These are phyloP conservation scores for Chaetoscypha palmicola DNA, from an alignment of 2,329 filamentous ascomycete genomes.

Conservation along the genomic window DNA sequence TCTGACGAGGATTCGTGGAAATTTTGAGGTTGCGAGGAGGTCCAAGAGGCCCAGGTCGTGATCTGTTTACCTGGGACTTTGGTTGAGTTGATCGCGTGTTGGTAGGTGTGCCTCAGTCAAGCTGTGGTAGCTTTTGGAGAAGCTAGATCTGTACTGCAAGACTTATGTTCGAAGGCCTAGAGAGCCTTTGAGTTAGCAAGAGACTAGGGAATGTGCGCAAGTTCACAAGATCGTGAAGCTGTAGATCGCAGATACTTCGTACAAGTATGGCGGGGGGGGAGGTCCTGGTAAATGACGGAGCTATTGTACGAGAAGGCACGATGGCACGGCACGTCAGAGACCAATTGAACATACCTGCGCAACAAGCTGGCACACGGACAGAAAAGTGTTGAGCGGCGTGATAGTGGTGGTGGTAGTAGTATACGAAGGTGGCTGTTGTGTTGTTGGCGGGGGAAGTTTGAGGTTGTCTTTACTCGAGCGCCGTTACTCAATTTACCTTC, in stretches of 20 bases:
- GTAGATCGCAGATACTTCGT: slow-evolving; percentile 13
- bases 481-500: not conserved
- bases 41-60: slow-evolving; percentile 25
- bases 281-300: slow-evolving; percentile 20
- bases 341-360: not conserved
- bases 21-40: slow-evolving; percentile 28
- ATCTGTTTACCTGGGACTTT: slow-evolving; percentile 28
- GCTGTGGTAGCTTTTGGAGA: slow-evolving; percentile 2
- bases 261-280: slow-evolving; percentile 25
- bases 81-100: slow-evolving; percentile 29
- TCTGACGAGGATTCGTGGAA: slow-evolving; percentile 22
- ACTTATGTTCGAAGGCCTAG: not conserved
- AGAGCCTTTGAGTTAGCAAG: not conserved
- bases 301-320: slow-evolving; percentile 15
- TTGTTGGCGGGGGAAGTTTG: slow-evolving; percentile 10
- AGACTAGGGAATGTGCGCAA: not conserved
- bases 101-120: slow-evolving; percentile 13
- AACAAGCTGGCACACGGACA: slow-evolving; percentile 10
- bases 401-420: slow-evolving; percentile 3
- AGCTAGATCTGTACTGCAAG: not conserved
- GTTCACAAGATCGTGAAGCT: not conserved
- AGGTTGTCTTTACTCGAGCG: too few species aligned
- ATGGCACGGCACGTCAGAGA: too few species aligned
- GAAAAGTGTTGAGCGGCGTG: not conserved
- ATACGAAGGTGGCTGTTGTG: slow-evolving; percentile 1